Evolutionary conservation across 495 filamentous ascomycete genomes (phyloP).

Genomic region (Podospora comata): DNA sequence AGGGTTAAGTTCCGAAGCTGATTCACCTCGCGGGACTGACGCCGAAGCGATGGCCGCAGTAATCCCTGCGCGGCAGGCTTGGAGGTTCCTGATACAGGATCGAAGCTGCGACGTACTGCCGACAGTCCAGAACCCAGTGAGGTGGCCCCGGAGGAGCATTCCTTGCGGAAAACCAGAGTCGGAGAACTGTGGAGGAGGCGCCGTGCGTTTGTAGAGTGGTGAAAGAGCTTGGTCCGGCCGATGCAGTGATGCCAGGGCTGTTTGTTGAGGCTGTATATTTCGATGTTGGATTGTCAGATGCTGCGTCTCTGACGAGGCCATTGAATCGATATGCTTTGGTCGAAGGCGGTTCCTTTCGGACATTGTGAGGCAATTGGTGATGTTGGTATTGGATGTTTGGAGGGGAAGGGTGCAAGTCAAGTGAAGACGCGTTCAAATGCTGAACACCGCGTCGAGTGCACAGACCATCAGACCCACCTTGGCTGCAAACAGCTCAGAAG

Average conservation of each 20-base stretch:
- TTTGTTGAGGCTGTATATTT: slow-evolving; percentile 21
- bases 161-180: slow-evolving; percentile 61
- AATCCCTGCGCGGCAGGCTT: slow-evolving; percentile 37
- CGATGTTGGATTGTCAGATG: slow-evolving; percentile 19
- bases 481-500: neutral
- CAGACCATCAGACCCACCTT: neutral
- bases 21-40: slow-evolving; percentile 47
- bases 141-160: slow-evolving; percentile 51
- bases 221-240: slow-evolving; percentile 35
- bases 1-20: slow-evolving; percentile 78
- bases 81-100: slow-evolving; percentile 38
- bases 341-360: slow-evolving; percentile 19
- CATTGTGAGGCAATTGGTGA: slow-evolving; percentile 25
- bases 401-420: slow-evolving; percentile 6
- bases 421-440: slow-evolving; percentile 15
- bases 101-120: slow-evolving; percentile 41
- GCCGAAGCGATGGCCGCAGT: slow-evolving; percentile 25
- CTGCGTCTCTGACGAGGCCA: slow-evolving; percentile 20
- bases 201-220: slow-evolving; percentile 48
- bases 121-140: slow-evolving; percentile 23
- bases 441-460: neutral
- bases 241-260: slow-evolving; percentile 13
- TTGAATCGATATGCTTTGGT: slow-evolving; percentile 9
- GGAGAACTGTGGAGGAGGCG: slow-evolving; percentile 68
- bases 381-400: slow-evolving; percentile 8